Evolutionary conservation across 768 basidiomycete genomes (phyloP), one percentile per base, ranked within the genome.

Genomic region (Botryobasidium botryosum): DNA sequence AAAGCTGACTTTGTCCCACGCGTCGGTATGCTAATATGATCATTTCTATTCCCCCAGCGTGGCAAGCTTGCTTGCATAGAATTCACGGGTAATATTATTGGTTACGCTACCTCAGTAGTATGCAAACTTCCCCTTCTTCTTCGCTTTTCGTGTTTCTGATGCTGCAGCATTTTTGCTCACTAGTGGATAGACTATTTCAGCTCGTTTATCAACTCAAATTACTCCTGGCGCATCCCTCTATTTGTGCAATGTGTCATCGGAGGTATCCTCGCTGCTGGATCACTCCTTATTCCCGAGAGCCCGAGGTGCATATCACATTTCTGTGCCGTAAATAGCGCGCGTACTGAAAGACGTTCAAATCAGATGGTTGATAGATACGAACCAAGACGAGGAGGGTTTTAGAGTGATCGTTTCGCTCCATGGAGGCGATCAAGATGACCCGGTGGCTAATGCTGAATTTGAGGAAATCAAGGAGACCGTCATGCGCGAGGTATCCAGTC

Each of bases 171-270:
- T n/a, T n/a, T n/a, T n/a, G n/a, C n/a, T n/a, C 35, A 2, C 26
- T 47, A 85, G 83, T 96, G 90, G 90, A 76, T 79, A 39, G 90
- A 88, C 59, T 96, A 96, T 60, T 85, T 88, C 53, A 84, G 79
- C 57, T 91, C 87, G 1, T 96, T 72, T 64, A 70, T 94, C 39
- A 71, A 82, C 24, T 82, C 79, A 6, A 76, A 94, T 60, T 60
- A 77, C 40, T 75, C 86, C n/a, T 96, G 91, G 91, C 72, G 91
- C 31, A 67, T 91, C 47, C 91, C 91, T 12, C 71, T 96, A 26
- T 77, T 78, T 52, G 66, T 92, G 3, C 91, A 94, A 68, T 84
- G 81, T 52, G 59, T 90, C 35, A 91, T 92, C 47, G 91, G 91
- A 21, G 55, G 64, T 8, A 72, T 92, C 48, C 75, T 96, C 35